Evolutionary conservation across 441 rosid genomes (phyloP).

Genomic region (Populus hybrid): DNA sequence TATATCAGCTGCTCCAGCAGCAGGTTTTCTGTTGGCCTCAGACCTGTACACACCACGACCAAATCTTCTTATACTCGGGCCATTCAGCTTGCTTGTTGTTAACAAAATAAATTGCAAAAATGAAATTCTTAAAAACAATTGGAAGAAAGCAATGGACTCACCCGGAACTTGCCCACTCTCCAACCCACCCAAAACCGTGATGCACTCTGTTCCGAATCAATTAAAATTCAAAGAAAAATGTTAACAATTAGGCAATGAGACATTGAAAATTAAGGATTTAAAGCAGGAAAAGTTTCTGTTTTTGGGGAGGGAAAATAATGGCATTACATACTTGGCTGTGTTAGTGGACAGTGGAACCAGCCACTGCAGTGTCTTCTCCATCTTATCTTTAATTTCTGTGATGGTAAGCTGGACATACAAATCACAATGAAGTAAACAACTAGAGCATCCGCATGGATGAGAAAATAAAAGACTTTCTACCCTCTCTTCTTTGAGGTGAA

Average conservation of each 20-base stretch:
- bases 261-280: not conserved
- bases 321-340: slow-evolving; percentile 32
- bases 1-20: slow-evolving; percentile 45
- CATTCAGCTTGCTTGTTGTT: not conserved
- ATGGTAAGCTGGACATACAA: slow-evolving; percentile 23
- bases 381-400: slow-evolving; percentile 33
- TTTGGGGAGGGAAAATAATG: not conserved
- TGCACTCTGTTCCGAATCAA: slow-evolving; percentile 58
- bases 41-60: slow-evolving; percentile 39
- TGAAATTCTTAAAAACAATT: slow-evolving; percentile 5
- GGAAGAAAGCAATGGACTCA: slow-evolving; percentile 55
- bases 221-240: slow-evolving; percentile 2
- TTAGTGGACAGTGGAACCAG: slow-evolving; percentile 33
- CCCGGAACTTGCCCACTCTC: slow-evolving; percentile 97
- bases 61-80: not conserved
- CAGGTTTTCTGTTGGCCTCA: slow-evolving; percentile 56
- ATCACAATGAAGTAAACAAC: not conserved
- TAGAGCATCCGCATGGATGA: not conserved
- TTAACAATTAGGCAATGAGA: slow-evolving; percentile 4
- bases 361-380: slow-evolving; percentile 37
- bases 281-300: not conserved
- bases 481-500: too few relatives aligned
- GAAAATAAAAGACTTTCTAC: not conserved
- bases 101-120: not conserved
- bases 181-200: slow-evolving; percentile 99